Conservation (phyloP, 1,139 yeast genomes). For the Pichia sp. region DNA sequence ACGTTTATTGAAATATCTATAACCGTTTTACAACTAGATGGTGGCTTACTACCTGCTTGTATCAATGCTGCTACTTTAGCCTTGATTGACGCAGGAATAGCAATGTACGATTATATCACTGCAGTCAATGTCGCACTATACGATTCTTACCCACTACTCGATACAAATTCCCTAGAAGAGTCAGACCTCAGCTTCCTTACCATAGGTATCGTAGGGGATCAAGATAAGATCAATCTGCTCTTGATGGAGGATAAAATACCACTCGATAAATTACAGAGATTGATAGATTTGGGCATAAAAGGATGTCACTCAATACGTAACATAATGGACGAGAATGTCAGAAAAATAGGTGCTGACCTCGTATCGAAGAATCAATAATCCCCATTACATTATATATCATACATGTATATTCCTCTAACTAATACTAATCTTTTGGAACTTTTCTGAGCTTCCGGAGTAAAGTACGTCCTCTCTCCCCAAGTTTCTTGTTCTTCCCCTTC, state of each 20-base stretch:
- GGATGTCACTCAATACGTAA: slow-evolving; percentile 81
- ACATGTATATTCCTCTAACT: too few species aligned
- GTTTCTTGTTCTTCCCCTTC: slow-evolving; percentile 4
- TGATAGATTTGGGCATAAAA: slow-evolving; percentile 80
- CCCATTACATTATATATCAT: too few species aligned
- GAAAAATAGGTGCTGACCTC: slow-evolving; percentile 34
- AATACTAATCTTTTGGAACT: too few species aligned
- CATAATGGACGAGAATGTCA: slow-evolving; percentile 78
- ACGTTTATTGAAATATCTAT: slow-evolving; percentile 68
- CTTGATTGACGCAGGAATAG: slow-evolving; percentile 88
- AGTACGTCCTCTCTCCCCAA: slow-evolving; percentile 9
- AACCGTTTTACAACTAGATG: slow-evolving; percentile 84
- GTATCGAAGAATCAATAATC: slow-evolving; percentile 18
- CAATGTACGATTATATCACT: slow-evolving; percentile 86
- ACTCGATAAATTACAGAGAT: slow-evolving; percentile 67
- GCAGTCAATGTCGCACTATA: slow-evolving; percentile 76
- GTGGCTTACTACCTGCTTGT: slow-evolving; percentile 75
- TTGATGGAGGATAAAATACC: slow-evolving; percentile 81
- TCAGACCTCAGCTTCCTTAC: slow-evolving; percentile 75
- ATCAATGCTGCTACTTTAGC: slow-evolving; percentile 89
- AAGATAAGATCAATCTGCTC: slow-evolving; percentile 70
- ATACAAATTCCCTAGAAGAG: slow-evolving; percentile 78
- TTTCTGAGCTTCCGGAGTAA: slow-evolving; percentile 6
- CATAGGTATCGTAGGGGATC: slow-evolving; percentile 70
- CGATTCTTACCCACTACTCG: slow-evolving; percentile 63